Base-by-base conservation (phyloP, 495 filamentous ascomycete species). In the Hypomontagnella submonticulosa region DNA sequence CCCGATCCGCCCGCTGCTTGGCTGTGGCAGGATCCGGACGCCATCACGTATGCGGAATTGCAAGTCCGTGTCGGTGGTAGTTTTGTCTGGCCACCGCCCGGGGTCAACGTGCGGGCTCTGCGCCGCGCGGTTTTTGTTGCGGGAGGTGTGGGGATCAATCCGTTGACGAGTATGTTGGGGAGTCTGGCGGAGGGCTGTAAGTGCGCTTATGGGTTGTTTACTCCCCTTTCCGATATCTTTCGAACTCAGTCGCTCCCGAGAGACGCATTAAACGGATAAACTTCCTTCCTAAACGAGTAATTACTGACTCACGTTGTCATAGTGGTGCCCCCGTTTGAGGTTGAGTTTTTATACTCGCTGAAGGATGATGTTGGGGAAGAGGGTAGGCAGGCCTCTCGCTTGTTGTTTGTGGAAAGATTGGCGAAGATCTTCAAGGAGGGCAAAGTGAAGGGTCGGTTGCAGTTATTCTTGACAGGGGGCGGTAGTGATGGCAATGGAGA, bases 71-170 rank as follows among this genome's bases (percentile, higher is more conserved):
- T 93, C 2, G 92, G 92, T 2, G 92, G 92, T 0, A 86, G 85
- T 63, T 97, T 97, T 67, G 81, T 88, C 6, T 97, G 87, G 84
- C 92, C 92, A 4, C 86, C 89, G 0, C 75, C 78, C 1, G 74
- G 75, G 0, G 58, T 85, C 8, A 67, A 83, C 33, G 55, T 61
- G 3, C 23, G 62, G 4, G 13, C 63, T 18, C 71, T 91, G 8
- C 77, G 80, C 10, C 87, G 83, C 51, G 80, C 88, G 1, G 83
- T 94, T 0, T 86, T 97, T 37, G 79, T 96, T 43, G 92, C 92
- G 1, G 92, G 92, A 4, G 92, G 92, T 0, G 88, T 97, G 19
- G 92, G 92, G 1, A 88, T 97, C 41, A 97, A 97, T 73, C 88
- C 83, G 8, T 74, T 84, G 27, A 75, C 83, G 34, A 80, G 75